Base-by-base conservation (phyloP, 2,329 filamentous ascomycete species). In the Neofusicoccum sp. region DNA sequence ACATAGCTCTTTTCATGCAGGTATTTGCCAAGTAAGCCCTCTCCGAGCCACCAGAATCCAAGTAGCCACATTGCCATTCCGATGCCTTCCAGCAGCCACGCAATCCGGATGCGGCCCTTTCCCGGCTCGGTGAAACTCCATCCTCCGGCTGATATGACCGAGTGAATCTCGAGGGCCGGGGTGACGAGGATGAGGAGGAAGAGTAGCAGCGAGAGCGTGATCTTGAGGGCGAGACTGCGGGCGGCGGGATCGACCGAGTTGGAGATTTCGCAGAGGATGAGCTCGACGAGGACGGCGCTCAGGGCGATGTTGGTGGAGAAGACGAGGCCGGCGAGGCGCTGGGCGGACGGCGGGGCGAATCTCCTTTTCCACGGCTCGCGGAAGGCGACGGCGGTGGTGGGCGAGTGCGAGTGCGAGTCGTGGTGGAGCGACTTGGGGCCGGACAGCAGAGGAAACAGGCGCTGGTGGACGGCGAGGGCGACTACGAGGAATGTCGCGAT, bases 261-360 rank as follows among this genome's bases (percentile, higher is more conserved):
- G 31, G 90, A 87, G 47, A 96, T 91, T 76, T 96, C 92, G 69
- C 91, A 92, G 7, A 96, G 83, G 49, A 96, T 90, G 67, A 96
- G 79, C 76, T 93, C 89, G 2, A 88, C 91, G 49, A 96, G 81
- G 1, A 94, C 90, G 41, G 89, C 85, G 5, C 92, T 89, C 7
- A 96, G 82, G 1, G 87, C 91, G 39, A 95, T 85, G 8, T 91
- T 96, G 1, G 87, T 84, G 6, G 90, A 88, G 75, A 96, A 96
- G 1, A 90, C 87, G 63, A 84, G 77, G 12, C 87, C 88, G 1
- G 87, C 80, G 8, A 84, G 65, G n/a, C 71, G 73, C 48, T 76
- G 74, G 39, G 74, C 71, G 61, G 71, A 70, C 66, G 63, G 63
- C 6, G 49, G 41, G 36, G 31, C 37, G 31, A 48, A 34, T 28